Base-by-base conservation (phyloP, 2,329 filamentous ascomycete genomes). In the Ophiostoma pallidulum region DNA sequence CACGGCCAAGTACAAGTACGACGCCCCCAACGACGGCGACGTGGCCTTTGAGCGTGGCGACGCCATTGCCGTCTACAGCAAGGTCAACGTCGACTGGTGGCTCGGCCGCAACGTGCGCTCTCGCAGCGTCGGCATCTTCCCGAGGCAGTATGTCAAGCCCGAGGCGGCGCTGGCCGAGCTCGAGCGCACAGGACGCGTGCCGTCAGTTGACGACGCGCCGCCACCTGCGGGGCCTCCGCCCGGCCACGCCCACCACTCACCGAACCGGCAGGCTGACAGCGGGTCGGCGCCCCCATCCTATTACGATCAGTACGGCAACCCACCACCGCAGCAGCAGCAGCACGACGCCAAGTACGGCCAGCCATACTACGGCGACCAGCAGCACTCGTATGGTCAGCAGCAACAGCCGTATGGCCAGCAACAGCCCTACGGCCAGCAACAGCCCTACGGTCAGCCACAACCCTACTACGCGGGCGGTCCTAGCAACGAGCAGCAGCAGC, bases 1-100 rank as follows among this genome's bases (percentile, higher is more conserved):
- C 22, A 80, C 80, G 20, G 90, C 90, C 7, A 73, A 95, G 41
- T 97, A 95, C 71, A 76, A 77, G 53, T 97, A 96, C 71, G 75
- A 74, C 29, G 86, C 83, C 8, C 64, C 83, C 35, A 90, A 95
- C 62, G 75, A 81, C 4, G 87, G 88, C 51, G 91, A 97, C 63
- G 73, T 94, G 53, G 79, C 78, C 3, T 79, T 97, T 51, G 79
- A 87, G 61, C 81, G 84, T 52, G 84, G 90, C 61, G 91, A 97
- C 68, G 73, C 75, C 54, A 74, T 97, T 57, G 76, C 79, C 50
- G 85, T 97, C 19, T 78, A 80, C 55, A 87, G 95, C 67, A 90
- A 94, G 71, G 92, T 95, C 84, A 97, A 97, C 67, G 80, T 82
- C 53, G 90, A 97, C 66, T 97, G 91, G 91, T 96, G 89, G 88